phyloP scores from a whole-genome alignment of 345 rosid species.

The Laguncularia racemosa region DNA sequence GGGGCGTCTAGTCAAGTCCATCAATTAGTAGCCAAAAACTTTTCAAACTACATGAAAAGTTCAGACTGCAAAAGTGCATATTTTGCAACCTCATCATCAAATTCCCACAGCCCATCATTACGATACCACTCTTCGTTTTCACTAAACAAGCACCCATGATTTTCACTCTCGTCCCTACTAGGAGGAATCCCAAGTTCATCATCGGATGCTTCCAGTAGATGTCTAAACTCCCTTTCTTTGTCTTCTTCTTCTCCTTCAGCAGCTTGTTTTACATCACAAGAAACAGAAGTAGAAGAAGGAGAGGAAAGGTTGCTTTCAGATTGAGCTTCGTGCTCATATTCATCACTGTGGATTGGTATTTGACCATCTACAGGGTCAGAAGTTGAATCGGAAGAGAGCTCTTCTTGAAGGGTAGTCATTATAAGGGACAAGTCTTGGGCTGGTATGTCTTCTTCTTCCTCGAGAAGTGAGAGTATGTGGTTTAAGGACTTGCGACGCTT shows the following conservation, averaged over 20 bases:
- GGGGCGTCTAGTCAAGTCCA: no score
- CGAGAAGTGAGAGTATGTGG: slow-evolving; percentile 29
- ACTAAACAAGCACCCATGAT: neutral
- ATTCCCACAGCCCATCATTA: slow-evolving; percentile 56
- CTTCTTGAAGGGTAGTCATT: slow-evolving; percentile 45
- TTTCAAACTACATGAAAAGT: slow-evolving; percentile 40
- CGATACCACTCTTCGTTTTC: slow-evolving; percentile 28
- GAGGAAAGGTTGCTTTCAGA: neutral
- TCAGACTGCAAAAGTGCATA: slow-evolving; percentile 53
- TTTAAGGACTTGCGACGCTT: slow-evolving; percentile 47
- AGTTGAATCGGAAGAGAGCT: slow-evolving; percentile 11
- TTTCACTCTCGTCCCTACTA: slow-evolving; percentile 12
- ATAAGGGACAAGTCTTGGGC: slow-evolving; percentile 37
- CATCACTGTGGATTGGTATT: neutral
- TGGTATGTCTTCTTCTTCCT: slow-evolving; percentile 38
- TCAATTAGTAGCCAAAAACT: no score
- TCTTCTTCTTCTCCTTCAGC: slow-evolving; percentile 25
- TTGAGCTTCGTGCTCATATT: neutral
- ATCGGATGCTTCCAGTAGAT: slow-evolving; percentile 64
- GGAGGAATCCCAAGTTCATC: slow-evolving; percentile 78
- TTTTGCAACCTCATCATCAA: slow-evolving; percentile 62
- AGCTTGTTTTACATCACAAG: neutral
- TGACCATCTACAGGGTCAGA: no score
- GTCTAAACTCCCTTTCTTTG: slow-evolving; percentile 45
- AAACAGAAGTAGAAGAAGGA: slow-evolving; percentile 15